Evolutionary conservation across 768 basidiomycete genomes (phyloP), one percentile per base, ranked within the genome.

Genomic region (Collybiopsis confluens): DNA sequence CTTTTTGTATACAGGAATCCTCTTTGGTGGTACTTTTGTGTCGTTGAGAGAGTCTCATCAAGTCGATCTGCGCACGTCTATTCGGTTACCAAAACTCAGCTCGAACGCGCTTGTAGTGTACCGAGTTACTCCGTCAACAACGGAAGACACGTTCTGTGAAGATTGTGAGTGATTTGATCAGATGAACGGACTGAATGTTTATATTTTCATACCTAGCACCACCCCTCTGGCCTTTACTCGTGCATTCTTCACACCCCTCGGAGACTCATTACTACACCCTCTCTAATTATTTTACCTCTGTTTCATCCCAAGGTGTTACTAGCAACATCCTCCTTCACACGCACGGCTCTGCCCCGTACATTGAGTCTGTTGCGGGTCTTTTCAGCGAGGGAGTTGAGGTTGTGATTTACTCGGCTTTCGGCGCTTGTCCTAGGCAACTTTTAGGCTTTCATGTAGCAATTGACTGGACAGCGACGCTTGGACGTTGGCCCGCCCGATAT

Each of bases 181-280:
- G 18, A 43, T 18, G 42, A 20, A 33, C n/a, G n/a, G n/a, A n/a
- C n/a, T n/a, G n/a, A n/a, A n/a, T n/a, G n/a, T 41, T n/a, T 9
- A 35, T 18, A 44, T 57, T 54, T 53, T 28, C 8, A 33, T 53
- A 45, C 56, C n/a, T n/a, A 87, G 87, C 73, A 36, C 61, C 78
- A 1, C 63, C 83, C 5, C 70, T 91, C 37, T 71, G 80, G 4
- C 88, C 90, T 2, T 68, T 92, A n/a, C 69, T 93, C 11, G 68
- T 78, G 27, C 86, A 92, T 54, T 73, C 73, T 0, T 83, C 89
- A 0, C 71, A 78, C 46, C 62, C 72, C 1, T 67, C 75, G 9
- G 90, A 92, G 68, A 79, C 80, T 1, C 84, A 90, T 62, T 89
- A 88, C n/a, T n/a, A n/a, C n/a, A n/a, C n/a, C n/a, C n/a, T n/a